Conservation (phyloP, 768 basidiomycete genomes). For the Boletus tomentosulus region DNA sequence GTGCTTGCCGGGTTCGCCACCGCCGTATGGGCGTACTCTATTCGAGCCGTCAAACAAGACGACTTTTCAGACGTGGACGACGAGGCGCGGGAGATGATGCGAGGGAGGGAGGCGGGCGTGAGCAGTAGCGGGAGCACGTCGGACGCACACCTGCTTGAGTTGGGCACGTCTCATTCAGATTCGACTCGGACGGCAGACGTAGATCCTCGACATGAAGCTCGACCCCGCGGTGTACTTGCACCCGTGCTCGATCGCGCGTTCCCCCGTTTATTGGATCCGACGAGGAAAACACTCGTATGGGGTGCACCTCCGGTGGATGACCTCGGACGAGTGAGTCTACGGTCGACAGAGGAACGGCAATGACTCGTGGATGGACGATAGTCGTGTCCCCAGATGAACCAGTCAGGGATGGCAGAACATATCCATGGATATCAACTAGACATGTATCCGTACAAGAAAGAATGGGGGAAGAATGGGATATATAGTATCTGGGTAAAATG, state of each 20-base stretch:
- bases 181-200: background rate
- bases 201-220: conserved; percentile 20
- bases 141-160: conserved; percentile 20
- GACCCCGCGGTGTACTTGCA: conserved; percentile 42
- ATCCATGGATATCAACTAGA: conserved; percentile 1
- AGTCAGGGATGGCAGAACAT: no score
- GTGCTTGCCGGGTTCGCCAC: conserved; percentile 68
- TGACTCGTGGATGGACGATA: no score
- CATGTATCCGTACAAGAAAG: no score
- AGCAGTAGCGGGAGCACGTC: background rate
- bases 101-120: background rate
- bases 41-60: conserved; percentile 91
- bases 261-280: conserved; percentile 55
- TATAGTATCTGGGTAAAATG: background rate
- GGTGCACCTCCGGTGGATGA: conserved; percentile 68
- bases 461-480: background rate
- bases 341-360: conserved; percentile 1
- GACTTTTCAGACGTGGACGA: conserved; percentile 85
- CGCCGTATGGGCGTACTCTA: conserved; percentile 89
- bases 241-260: conserved; percentile 41
- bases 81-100: conserved; percentile 58
- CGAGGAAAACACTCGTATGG: conserved; percentile 62
- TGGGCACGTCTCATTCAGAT: background rate
- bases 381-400: no score
- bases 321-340: conserved; percentile 41